phyloP scores from a whole-genome alignment of 768 basidiomycete genomes.

The Asterophora parasitica region DNA sequence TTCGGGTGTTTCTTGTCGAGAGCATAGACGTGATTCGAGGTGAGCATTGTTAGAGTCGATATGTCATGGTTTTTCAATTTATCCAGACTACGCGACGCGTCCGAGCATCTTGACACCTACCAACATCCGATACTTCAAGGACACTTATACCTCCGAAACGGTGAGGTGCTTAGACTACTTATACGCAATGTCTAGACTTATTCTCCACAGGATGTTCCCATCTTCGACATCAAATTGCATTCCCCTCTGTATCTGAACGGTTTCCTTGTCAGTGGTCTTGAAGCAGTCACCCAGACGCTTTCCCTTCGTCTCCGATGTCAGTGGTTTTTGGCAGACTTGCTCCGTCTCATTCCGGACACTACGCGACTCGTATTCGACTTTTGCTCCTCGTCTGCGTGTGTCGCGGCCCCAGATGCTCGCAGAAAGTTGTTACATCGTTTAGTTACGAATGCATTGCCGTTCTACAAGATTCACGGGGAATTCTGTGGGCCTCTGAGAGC shows the following conservation, averaged over 20 bases:
- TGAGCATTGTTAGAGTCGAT: slow-evolving; percentile 20
- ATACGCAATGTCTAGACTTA: neutral
- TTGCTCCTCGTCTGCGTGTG: slow-evolving; percentile 36
- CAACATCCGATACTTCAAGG: slow-evolving; percentile 36
- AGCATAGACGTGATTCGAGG: slow-evolving; percentile 38
- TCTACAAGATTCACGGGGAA: slow-evolving; percentile 22
- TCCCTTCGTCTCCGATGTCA: slow-evolving; percentile 38
- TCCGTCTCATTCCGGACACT: slow-evolving; percentile 36
- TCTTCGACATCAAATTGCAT: slow-evolving; percentile 25
- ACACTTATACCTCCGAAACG: slow-evolving; percentile 29
- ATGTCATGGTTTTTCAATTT: neutral
- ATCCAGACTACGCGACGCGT: slow-evolving; percentile 30
- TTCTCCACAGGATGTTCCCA: slow-evolving; percentile 19
- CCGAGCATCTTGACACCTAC: slow-evolving; percentile 31
- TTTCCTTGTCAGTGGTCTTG: slow-evolving; percentile 43
- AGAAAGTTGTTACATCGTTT: slow-evolving; percentile 37
- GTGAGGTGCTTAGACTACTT: slow-evolving; percentile 8
- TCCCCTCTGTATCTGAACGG: slow-evolving; percentile 36
- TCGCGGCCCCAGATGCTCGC: slow-evolving; percentile 27
- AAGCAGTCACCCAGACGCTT: slow-evolving; percentile 38
- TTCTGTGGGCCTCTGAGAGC: slow-evolving; percentile 28
- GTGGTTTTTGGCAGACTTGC: slow-evolving; percentile 47
- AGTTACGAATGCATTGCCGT: slow-evolving; percentile 27
- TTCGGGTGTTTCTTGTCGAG: slow-evolving; percentile 37
- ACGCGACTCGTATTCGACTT: slow-evolving; percentile 37